Evolutionary conservation across 2,329 filamentous ascomycete species (phyloP), one percentile per base, ranked within the genome.

Genomic region (Zymoseptoria ardabiliae): DNA sequence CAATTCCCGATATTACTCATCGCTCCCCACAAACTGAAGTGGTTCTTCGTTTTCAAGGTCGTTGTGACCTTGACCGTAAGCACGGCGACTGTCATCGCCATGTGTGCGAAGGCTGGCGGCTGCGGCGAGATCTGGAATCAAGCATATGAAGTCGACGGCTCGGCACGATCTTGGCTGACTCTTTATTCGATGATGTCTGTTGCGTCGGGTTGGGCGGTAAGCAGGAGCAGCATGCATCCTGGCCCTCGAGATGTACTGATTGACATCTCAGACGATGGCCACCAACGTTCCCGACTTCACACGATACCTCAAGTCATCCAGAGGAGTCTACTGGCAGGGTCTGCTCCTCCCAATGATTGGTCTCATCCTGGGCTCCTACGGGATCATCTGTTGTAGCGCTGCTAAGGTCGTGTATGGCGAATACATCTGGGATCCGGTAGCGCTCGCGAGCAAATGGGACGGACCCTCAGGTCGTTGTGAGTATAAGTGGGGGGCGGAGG

Each of bases 331-430:
- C 58, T 68, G 74, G 60, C 73, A 76, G 60, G 67, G 71, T 2
- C 60, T 74, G 20, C 71, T 75, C 60, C 73, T 83, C 2, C 81
- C 81, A 1, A 68, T 81, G 5, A 71, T 82, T 61, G 82, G 80
- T 20, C 55, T 68, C 11, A 66, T 69, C 79, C 68, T 73, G 74
- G 61, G 82, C 76, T 70, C 82, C 58, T 68, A 66, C 21, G 84
- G 84, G 30, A 85, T 86, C 65, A 77, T 85, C 48, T 81, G 82
- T 19, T 82, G 83, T 0, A 81, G 79, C 0, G 82, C 83, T 7
- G 77, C 77, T 35, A 76, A 78, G 45, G 77, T 82, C 11, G 77
- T 81, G 57, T 82, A 81, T 56, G 82, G 80, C 53, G 66, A 77
- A 41, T 76, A 79, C 30, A 67, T 77, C 61, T 71, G 69, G 70